These are phyloP conservation scores for Phytophthora sansomeana DNA, from an alignment of 352 stramenopile species.

Conservation along the genomic window DNA sequence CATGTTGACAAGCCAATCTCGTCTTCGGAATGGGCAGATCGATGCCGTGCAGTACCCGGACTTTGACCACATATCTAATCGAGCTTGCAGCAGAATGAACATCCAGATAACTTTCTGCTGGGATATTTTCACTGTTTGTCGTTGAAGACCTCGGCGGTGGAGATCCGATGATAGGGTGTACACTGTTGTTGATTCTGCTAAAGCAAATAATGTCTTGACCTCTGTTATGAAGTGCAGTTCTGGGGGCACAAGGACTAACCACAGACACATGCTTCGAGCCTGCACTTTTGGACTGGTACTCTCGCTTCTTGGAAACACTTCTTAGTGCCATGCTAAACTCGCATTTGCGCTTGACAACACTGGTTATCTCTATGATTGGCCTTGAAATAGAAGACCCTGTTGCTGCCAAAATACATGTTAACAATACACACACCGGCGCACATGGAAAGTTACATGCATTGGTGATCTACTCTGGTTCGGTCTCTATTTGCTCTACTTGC, in stretches of 20 bases:
- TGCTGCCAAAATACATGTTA: slow-evolving; percentile 1
- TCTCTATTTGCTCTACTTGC: slow-evolving; percentile 21
- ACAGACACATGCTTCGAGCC: slow-evolving; percentile 9
- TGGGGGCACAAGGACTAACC: background rate
- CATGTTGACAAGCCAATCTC: slow-evolving; percentile 18
- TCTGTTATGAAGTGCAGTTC: background rate
- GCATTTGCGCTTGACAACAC: background rate
- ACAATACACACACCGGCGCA: background rate
- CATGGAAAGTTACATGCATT: slow-evolving; percentile 7
- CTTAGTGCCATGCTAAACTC: slow-evolving; percentile 9
- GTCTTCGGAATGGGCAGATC: slow-evolving; percentile 22
- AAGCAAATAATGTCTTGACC: slow-evolving; percentile 3
- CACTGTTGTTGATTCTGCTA: slow-evolving; percentile 22
- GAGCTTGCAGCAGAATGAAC: background rate
- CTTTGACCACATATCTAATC: slow-evolving; percentile 26
- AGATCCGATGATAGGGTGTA: slow-evolving; percentile 7
- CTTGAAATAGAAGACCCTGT: slow-evolving; percentile 13
- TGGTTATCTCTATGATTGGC: background rate
- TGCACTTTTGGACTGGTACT: slow-evolving; percentile 1
- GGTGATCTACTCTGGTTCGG: background rate
- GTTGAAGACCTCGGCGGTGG: slow-evolving; percentile 4
- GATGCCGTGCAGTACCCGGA: slow-evolving; percentile 31
- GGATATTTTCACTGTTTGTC: background rate
- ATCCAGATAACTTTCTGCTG: background rate
- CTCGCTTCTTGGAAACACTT: slow-evolving; percentile 9